A percentile compares a stretch with the other conserved stretches of the same genome.
phyloP scores from a whole-genome alignment of 1,139 yeast genomes.

The Suhomyces chickasaworum region DNA sequence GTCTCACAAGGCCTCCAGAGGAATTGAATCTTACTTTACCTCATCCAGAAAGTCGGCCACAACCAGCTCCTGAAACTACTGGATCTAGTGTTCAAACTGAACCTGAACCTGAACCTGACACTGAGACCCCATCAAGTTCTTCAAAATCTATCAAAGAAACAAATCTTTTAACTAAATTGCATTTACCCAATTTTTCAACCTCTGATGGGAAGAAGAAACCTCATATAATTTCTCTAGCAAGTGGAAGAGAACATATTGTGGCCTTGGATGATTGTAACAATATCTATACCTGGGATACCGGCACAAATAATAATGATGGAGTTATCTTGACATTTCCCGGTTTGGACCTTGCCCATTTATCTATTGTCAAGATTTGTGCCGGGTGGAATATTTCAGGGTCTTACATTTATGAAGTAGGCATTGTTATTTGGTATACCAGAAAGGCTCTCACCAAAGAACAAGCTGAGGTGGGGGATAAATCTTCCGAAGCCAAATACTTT shows the following conservation, averaged over 20 bases:
- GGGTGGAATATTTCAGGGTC: constrained; percentile 72
- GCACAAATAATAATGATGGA: constrained; percentile 46
- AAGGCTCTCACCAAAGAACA: constrained; percentile 30
- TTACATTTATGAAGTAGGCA: constrained; percentile 51
- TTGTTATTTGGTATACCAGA: constrained; percentile 62
- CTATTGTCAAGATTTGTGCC: constrained; percentile 53
- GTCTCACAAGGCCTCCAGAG: constrained; percentile 17
- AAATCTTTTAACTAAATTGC: constrained; percentile 31
- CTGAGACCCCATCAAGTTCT: not conserved
- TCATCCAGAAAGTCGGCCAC: not conserved
- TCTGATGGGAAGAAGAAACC: constrained; percentile 19
- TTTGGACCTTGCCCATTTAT: constrained; percentile 9
- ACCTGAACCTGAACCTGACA: not conserved
- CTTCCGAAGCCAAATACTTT: constrained; percentile 39
- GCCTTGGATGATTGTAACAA: constrained; percentile 57
- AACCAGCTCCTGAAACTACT: not conserved
- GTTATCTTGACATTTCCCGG: constrained; percentile 46
- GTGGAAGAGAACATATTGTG: constrained; percentile 68
- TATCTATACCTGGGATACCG: constrained; percentile 68
- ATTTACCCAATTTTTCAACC: constrained; percentile 24
- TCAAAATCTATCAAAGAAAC: constrained; percentile 26
- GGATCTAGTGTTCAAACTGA: too few relatives aligned
- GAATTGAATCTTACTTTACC: constrained; percentile 2
- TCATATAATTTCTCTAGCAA: constrained; percentile 50
- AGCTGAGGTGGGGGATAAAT: constrained; percentile 21